These are phyloP conservation scores for Breviolum minutum DNA, from an alignment of 73 alveolate genomes.

Conservation along the genomic window DNA sequence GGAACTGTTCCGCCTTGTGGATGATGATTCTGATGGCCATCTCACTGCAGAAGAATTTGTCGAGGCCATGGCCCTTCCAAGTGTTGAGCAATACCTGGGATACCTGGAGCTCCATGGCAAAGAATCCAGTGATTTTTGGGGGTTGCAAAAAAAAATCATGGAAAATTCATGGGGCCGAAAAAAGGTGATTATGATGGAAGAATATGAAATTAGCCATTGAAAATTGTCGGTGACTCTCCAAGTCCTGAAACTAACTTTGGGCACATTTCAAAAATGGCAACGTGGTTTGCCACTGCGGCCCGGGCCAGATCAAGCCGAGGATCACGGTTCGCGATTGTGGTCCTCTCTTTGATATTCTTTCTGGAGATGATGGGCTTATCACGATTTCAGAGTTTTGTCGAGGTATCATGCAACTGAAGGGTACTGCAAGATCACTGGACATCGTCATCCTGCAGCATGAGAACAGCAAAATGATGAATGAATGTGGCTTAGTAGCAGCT, in stretches of 20 bases:
- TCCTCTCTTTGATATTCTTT: conserved; percentile 40
- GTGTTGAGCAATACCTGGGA: conserved; percentile 22
- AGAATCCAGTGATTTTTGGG: too few relatives aligned
- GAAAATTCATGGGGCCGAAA: not conserved
- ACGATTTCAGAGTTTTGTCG: conserved; percentile 47
- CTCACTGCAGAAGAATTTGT: conserved; percentile 31
- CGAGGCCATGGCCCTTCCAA: conserved; percentile 19
- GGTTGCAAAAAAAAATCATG: not conserved
- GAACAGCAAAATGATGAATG: conserved; percentile 17
- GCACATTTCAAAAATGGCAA: too few relatives aligned
- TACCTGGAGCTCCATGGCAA: not conserved
- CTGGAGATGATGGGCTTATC: conserved; percentile 49
- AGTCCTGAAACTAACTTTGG: too few relatives aligned
- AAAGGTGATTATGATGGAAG: not conserved
- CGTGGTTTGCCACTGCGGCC: too few relatives aligned
- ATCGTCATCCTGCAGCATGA: conserved; percentile 64
- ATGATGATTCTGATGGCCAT: conserved; percentile 51
- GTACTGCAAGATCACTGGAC: conserved; percentile 54
- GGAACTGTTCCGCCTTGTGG: conserved; percentile 53
- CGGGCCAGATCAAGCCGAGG: not conserved
- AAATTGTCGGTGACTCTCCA: too few relatives aligned
- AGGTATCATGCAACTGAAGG: conserved; percentile 73
- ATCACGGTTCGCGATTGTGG: conserved; percentile 32
- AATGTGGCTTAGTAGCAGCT: not conserved
- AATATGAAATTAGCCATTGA: not conserved